Evolutionary conservation across 108 stramenopile genomes (phyloP).

Genomic region (Fistulifera solaris): DNA sequence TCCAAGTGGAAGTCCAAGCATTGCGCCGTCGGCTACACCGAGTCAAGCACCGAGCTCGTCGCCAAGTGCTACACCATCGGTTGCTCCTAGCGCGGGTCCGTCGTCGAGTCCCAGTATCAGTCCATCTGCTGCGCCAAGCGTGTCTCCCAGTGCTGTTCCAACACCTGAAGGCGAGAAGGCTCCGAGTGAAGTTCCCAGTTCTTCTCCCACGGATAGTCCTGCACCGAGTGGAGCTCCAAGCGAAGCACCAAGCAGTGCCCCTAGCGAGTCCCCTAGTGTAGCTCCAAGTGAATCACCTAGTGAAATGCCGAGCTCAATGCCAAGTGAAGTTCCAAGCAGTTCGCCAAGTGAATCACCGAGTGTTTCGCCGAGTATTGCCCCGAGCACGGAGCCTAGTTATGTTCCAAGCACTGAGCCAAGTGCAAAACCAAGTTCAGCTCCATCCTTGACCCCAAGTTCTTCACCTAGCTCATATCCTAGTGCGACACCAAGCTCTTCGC

Average conservation of each 20-base stretch:
- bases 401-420: not conserved
- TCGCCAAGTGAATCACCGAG: not conserved
- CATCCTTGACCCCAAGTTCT: too few species aligned
- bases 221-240: not conserved
- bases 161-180: not conserved
- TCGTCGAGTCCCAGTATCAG: too few species aligned
- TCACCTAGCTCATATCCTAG: too few species aligned
- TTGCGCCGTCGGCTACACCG: too few species aligned
- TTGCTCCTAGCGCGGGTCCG: too few species aligned
- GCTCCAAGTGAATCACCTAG: not conserved
- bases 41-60: too few species aligned
- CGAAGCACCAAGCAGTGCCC: not conserved
- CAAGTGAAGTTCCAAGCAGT: not conserved
- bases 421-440: not conserved
- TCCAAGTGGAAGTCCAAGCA: too few species aligned
- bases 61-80: too few species aligned
- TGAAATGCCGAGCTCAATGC: not conserved
- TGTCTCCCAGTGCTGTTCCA: not conserved
- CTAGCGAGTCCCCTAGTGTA: not conserved
- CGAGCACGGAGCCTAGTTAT: not conserved
- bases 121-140: not conserved
- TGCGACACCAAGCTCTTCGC: not conserved
- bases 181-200: constrained; percentile 3
- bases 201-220: not conserved
- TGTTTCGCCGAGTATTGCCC: not conserved